Percentiles rank a stretch among this genome's conserved stretches.
phyloP scores from a whole-genome alignment of 768 basidiomycete genomes.

The Chalciporus piperatus region DNA sequence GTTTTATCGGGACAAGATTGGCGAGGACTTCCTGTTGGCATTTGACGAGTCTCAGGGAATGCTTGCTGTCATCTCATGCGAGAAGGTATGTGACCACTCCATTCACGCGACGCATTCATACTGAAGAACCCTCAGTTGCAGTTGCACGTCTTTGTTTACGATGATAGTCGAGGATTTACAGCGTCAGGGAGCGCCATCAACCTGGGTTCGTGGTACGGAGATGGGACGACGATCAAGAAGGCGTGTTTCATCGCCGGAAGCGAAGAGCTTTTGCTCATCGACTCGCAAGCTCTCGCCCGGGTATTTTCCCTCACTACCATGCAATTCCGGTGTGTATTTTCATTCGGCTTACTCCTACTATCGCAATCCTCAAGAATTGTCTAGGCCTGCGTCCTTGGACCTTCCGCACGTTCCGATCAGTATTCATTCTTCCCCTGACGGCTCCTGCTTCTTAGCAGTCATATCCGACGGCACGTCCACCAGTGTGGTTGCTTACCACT shows the following conservation, averaged over 20 bases:
- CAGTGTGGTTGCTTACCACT: conserved; percentile 46
- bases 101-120: not conserved
- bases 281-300: conserved; percentile 40
- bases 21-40: conserved; percentile 42
- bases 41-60: conserved; percentile 53
- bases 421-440: conserved; percentile 51
- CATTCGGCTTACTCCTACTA: not conserved
- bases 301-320: conserved; percentile 54
- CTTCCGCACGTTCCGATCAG: conserved; percentile 33
- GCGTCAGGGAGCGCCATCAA: conserved; percentile 42
- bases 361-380: not conserved
- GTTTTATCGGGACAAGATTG: conserved; percentile 46
- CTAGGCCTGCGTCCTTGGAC: conserved; percentile 46
- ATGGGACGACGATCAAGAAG: conserved; percentile 33
- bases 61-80: conserved; percentile 42
- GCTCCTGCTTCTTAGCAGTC: conserved; percentile 46
- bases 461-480: conserved; percentile 18
- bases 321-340: conserved; percentile 46
- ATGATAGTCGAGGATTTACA: conserved; percentile 44
- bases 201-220: conserved; percentile 46
- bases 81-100: conserved; percentile 34
- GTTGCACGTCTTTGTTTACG: conserved; percentile 47
- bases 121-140: conserved; percentile 26
- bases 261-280: conserved; percentile 54
- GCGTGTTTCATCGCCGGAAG: conserved; percentile 46